phyloP scores from a whole-genome alignment of 768 basidiomycete genomes.

The Rhizopogon vesiculosus region DNA sequence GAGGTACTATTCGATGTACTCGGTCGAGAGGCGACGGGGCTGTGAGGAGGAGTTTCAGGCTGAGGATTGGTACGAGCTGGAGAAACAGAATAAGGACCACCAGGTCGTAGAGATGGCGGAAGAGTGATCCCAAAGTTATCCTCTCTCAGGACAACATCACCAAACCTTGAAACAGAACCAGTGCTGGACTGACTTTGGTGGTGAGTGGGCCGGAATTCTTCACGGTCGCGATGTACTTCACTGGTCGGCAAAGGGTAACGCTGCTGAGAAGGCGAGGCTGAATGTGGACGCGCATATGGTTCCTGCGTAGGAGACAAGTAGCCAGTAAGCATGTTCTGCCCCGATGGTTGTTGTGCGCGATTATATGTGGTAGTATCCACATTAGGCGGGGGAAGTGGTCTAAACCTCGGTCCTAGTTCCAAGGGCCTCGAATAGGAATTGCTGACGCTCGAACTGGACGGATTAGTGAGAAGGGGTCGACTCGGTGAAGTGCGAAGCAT shows the following conservation, averaged over 20 bases:
- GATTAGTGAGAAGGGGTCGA: constrained; percentile 20
- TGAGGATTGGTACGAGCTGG: constrained; percentile 27
- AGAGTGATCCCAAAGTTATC: constrained; percentile 22
- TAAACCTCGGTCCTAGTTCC: constrained; percentile 13
- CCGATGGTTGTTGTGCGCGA: constrained; percentile 14
- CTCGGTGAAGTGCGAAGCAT: constrained; percentile 26
- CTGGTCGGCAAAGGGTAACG: constrained; percentile 17
- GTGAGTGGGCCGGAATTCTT: constrained; percentile 23
- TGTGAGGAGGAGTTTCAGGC: constrained; percentile 55
- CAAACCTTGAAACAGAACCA: constrained; percentile 26
- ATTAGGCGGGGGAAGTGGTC: constrained; percentile 26
- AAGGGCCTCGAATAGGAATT: constrained; percentile 10
- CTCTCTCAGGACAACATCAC: constrained; percentile 24
- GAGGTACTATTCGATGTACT: constrained; percentile 28
- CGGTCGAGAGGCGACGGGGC: constrained; percentile 49
- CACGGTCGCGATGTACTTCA: constrained; percentile 22
- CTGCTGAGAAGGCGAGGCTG: constrained; percentile 39
- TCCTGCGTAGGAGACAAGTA: constrained; percentile 47
- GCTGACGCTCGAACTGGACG: constrained; percentile 13
- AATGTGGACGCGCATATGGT: constrained; percentile 59
- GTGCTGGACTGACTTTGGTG: constrained; percentile 23
- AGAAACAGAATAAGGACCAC: constrained; percentile 17
- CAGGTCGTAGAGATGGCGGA: constrained; percentile 22
- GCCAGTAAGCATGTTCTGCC: constrained; percentile 12
- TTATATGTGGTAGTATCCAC: constrained; percentile 12